Percentiles rank a stretch among this genome's conserved stretches.
Evolutionary conservation across 192 early-diverging fungal species (phyloP).

Genomic region (Backusella luteola): DNA sequence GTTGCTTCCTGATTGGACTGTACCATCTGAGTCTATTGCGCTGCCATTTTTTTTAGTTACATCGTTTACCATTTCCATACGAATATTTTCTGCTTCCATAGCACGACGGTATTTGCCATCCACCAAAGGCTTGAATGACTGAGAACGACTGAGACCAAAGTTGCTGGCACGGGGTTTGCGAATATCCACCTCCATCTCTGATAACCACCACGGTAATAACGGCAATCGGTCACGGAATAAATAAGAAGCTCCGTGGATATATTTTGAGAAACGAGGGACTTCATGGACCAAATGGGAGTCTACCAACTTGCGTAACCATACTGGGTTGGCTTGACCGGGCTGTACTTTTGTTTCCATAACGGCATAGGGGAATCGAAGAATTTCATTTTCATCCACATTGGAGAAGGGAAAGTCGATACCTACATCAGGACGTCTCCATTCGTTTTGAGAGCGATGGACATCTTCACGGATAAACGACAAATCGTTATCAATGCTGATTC

Average conservation of each 20-base stretch:
- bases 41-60: background rate
- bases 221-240: slow-evolving; percentile 44
- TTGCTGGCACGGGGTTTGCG: slow-evolving; percentile 42
- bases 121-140: slow-evolving; percentile 35
- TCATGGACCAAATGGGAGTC: slow-evolving; percentile 48
- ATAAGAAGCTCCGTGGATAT: slow-evolving; percentile 45
- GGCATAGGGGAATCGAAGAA: slow-evolving; percentile 38
- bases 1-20: background rate
- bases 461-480: slow-evolving; percentile 95
- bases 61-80: slow-evolving; percentile 43
- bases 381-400: slow-evolving; percentile 21
- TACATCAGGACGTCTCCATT: slow-evolving; percentile 38
- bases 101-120: slow-evolving; percentile 36
- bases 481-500: slow-evolving; percentile 90
- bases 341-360: slow-evolving; percentile 36
- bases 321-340: slow-evolving; percentile 13
- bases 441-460: slow-evolving; percentile 60
- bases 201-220: slow-evolving; percentile 51
- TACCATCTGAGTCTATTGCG: background rate
- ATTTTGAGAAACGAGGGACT: slow-evolving; percentile 50
- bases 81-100: slow-evolving; percentile 23
- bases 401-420: slow-evolving; percentile 44
- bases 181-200: slow-evolving; percentile 53
- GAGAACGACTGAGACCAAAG: slow-evolving; percentile 33
- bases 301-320: slow-evolving; percentile 25